phyloP scores from a whole-genome alignment of 176 grass and related monocot species.

The Juncus effusus region DNA sequence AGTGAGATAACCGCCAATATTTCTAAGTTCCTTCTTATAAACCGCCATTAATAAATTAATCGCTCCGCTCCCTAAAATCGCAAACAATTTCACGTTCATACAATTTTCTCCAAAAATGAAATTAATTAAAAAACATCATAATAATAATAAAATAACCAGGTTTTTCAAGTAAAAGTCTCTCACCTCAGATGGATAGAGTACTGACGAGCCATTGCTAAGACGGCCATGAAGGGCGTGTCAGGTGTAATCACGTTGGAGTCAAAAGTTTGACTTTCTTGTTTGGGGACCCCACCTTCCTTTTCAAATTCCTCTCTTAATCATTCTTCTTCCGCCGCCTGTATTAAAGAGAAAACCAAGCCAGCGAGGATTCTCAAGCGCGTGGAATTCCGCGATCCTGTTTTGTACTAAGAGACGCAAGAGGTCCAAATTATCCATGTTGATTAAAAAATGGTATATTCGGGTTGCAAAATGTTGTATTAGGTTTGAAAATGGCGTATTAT shows the following conservation, averaged over 20 bases:
- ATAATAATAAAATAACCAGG: constrained; percentile 11
- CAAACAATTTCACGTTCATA: constrained; percentile 18
- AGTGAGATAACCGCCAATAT: constrained; percentile 86
- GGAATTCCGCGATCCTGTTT: too few species aligned
- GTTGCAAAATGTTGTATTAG: too few species aligned
- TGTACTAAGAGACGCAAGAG: too few species aligned
- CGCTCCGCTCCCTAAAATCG: constrained; percentile 66
- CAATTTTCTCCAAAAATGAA: constrained; percentile 11
- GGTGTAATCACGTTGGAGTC: constrained; percentile 99
- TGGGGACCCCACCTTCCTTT: constrained; percentile 84
- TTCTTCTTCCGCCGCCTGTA: constrained; percentile 87
- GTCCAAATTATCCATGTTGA: too few species aligned
- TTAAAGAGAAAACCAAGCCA: not conserved
- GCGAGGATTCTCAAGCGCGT: too few species aligned
- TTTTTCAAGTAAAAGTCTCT: too few species aligned
- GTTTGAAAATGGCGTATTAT: too few species aligned
- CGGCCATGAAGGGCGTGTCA: constrained; percentile 93
- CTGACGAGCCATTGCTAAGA: constrained; percentile 85
- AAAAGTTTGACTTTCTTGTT: constrained; percentile 74
- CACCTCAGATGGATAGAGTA: constrained; percentile 87
- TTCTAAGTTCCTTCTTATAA: constrained; percentile 87
- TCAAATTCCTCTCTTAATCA: constrained; percentile 83
- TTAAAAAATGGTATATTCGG: too few species aligned
- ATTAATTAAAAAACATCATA: constrained; percentile 1
- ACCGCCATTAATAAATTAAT: constrained; percentile 98